Percentiles rank a stretch among this genome's conserved stretches.
These are phyloP conservation scores for Botrytis aclada DNA, from an alignment of 2,329 filamentous ascomycete genomes.

Conservation along the genomic window DNA sequence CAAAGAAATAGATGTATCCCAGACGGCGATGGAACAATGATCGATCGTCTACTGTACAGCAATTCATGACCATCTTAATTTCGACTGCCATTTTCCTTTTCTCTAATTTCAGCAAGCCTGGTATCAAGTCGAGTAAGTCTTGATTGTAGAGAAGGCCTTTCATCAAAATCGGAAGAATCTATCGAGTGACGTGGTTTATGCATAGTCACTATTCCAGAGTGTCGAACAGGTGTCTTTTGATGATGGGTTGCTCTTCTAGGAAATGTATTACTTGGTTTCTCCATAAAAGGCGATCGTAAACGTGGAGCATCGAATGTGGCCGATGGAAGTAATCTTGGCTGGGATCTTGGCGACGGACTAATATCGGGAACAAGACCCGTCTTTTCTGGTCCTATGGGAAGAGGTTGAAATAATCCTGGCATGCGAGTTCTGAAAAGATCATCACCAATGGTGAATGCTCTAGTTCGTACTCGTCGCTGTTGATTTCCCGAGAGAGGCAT, in stretches of 20 bases:
- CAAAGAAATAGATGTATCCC: background rate
- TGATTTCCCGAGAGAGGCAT: slow-evolving; percentile 24
- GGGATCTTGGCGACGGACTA: slow-evolving; percentile 22
- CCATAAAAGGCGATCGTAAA: slow-evolving; percentile 58
- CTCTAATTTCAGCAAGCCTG: slow-evolving; percentile 34
- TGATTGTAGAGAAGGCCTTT: slow-evolving; percentile 31
- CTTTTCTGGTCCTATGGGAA: slow-evolving; percentile 9
- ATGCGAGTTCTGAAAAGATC: slow-evolving; percentile 29
- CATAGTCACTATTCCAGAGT: slow-evolving; percentile 55
- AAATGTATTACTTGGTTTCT: slow-evolving; percentile 55
- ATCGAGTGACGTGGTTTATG: slow-evolving; percentile 45
- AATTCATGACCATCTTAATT: background rate
- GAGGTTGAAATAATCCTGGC: slow-evolving; percentile 27
- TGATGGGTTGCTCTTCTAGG: slow-evolving; percentile 53
- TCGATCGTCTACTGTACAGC: slow-evolving; percentile 2
- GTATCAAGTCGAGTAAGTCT: slow-evolving; percentile 32
- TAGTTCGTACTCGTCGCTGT: slow-evolving; percentile 35
- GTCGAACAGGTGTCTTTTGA: slow-evolving; percentile 34
- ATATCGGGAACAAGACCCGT: slow-evolving; percentile 3
- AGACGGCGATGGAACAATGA: background rate
- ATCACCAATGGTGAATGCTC: slow-evolving; percentile 38
- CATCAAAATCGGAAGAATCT: slow-evolving; percentile 36
- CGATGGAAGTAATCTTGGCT: slow-evolving; percentile 37
- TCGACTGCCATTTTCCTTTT: slow-evolving; percentile 27
- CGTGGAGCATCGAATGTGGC: slow-evolving; percentile 40